Percentiles rank a stretch among this genome's conserved stretches.
phyloP scores from a whole-genome alignment of 1,139 yeast species.

The Geotrichum reessii region DNA sequence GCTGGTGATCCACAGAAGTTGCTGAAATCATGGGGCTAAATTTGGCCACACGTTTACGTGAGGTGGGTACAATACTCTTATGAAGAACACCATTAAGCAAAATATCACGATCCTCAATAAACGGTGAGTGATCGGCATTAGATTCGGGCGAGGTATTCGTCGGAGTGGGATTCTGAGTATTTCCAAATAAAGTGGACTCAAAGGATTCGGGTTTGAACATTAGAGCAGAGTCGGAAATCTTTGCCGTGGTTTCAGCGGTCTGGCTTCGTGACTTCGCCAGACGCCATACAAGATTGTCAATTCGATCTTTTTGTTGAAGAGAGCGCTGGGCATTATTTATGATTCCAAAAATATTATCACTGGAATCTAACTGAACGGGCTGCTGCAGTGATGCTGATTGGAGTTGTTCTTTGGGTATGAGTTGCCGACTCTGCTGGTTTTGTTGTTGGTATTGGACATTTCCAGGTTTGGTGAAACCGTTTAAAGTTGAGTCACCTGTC shows the following conservation, averaged over 20 bases:
- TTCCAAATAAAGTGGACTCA: constrained; percentile 13
- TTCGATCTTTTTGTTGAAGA: constrained; percentile 23
- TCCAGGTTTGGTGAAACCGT: neutral
- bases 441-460: neutral
- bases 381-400: neutral
- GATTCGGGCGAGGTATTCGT: constrained; percentile 25
- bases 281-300: constrained; percentile 26
- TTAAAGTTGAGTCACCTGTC: neutral
- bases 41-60: constrained; percentile 16
- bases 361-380: neutral
- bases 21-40: constrained; percentile 18
- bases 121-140: constrained; percentile 19
- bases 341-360: constrained; percentile 12
- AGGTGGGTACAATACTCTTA: neutral
- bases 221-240: neutral
- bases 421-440: neutral
- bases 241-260: constrained; percentile 8
- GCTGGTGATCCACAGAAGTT: neutral
- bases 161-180: constrained; percentile 22
- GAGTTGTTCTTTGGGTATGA: neutral
- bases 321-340: constrained; percentile 28
- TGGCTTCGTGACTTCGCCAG: constrained; percentile 18
- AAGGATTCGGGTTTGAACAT: constrained; percentile 1
- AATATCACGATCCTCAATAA: constrained; percentile 7
- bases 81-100: constrained; percentile 2